Evolutionary conservation across 176 grass and related monocot species (phyloP).

Genomic region (Leersia perrieri): DNA sequence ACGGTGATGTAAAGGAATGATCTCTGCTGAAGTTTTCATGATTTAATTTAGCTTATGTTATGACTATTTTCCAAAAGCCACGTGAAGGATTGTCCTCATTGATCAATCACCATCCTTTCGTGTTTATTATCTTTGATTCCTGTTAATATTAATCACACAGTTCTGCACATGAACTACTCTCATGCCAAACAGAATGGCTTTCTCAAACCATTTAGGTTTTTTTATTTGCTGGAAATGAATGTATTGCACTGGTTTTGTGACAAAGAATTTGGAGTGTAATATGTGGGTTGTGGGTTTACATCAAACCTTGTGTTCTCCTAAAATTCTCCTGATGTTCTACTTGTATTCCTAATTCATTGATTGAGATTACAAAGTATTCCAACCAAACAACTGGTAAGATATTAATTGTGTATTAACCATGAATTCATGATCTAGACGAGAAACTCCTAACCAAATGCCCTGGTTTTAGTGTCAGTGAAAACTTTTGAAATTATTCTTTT

Average conservation of each 20-base stretch:
- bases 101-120: background rate
- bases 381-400: background rate
- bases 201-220: background rate
- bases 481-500: background rate
- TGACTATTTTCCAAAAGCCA: background rate
- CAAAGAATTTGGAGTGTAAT: background rate
- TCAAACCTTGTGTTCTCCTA: background rate
- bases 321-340: background rate
- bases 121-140: background rate
- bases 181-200: background rate
- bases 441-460: background rate
- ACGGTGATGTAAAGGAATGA: background rate
- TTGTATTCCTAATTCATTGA: background rate
- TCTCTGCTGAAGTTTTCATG: background rate
- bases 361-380: background rate
- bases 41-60: background rate
- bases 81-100: background rate
- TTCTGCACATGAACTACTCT: background rate
- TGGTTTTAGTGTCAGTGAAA: background rate
- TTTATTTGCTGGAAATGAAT: background rate
- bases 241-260: background rate
- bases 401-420: background rate
- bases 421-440: background rate
- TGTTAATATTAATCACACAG: background rate
- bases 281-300: background rate